Percentiles rank a stretch among this genome's conserved stretches.
Evolutionary conservation across 2,329 filamentous ascomycete species (phyloP).

Genomic region (Hypoxylon sp.): DNA sequence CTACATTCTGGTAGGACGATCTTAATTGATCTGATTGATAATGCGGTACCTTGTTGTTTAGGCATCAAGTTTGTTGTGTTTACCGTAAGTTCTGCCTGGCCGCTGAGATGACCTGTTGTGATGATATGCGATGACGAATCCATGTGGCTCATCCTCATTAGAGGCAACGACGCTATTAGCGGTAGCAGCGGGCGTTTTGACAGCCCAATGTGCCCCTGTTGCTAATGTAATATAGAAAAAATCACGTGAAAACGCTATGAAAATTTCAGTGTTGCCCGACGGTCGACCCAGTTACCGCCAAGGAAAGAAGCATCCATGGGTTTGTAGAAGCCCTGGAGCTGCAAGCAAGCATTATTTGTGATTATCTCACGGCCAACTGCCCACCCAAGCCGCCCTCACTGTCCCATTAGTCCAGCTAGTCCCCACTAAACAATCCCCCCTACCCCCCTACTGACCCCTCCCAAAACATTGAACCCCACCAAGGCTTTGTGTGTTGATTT

Average conservation of each 20-base stretch:
- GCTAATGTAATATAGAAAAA: conserved; percentile 18
- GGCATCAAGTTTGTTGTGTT: conserved; percentile 35
- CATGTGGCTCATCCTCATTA: conserved; percentile 40
- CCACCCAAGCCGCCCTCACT: conserved; percentile 14
- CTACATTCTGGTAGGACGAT: conserved; percentile 36
- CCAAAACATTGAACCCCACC: conserved; percentile 47
- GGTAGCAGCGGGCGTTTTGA: conserved; percentile 9
- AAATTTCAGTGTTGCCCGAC: conserved; percentile 29
- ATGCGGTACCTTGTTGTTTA: conserved; percentile 21
- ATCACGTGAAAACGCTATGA: conserved; percentile 36
- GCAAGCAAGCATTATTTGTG: conserved; percentile 21
- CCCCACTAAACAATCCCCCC: conserved; percentile 24
- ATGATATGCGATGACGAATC: conserved; percentile 44
- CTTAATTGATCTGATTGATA: conserved; percentile 39
- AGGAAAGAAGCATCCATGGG: conserved; percentile 20
- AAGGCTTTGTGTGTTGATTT: conserved; percentile 48
- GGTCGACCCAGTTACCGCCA: conserved; percentile 43
- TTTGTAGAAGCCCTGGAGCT: conserved; percentile 1
- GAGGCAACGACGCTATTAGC: conserved; percentile 21
- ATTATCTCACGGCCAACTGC: conserved; percentile 39
- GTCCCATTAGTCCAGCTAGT: conserved; percentile 19
- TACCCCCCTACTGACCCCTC: conserved; percentile 18
- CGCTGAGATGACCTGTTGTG: conserved; percentile 22
- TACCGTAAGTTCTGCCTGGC: conserved; percentile 33
- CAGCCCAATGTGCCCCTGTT: neutral